Conservation (phyloP, 805 yeast species). For the Maudiozyma serrabonitensis region DNA sequence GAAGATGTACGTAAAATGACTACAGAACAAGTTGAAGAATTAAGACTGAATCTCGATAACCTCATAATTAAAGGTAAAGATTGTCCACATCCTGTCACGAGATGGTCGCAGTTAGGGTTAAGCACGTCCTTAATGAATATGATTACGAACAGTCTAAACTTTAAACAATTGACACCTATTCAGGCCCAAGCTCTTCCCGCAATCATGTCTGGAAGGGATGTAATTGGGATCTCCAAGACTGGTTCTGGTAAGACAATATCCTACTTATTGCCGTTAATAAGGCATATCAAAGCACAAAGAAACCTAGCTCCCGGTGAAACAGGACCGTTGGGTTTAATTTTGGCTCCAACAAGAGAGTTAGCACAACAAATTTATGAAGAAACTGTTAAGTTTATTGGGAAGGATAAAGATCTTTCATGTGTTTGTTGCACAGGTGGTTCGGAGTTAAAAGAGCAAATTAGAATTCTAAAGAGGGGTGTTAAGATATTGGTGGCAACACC, state of each 20-base stretch:
- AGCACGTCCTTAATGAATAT: constrained; percentile 48
- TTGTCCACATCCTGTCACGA: constrained; percentile 55
- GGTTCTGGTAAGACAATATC: constrained; percentile 95
- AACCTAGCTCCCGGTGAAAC: constrained; percentile 39
- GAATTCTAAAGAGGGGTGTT: constrained; percentile 65
- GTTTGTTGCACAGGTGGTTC: constrained; percentile 91
- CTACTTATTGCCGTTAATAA: constrained; percentile 70
- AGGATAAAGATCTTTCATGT: constrained; percentile 35
- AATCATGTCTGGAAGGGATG: constrained; percentile 80
- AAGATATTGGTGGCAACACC: constrained; percentile 90
- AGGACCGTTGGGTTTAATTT: constrained; percentile 70
- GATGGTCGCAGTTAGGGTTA: constrained; percentile 78
- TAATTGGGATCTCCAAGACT: constrained; percentile 90
- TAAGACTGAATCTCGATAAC: constrained; percentile 50
- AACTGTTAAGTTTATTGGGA: constrained; percentile 41
- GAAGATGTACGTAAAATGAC: constrained; percentile 40
- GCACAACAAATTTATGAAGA: constrained; percentile 77
- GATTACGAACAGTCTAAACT: constrained; percentile 42
- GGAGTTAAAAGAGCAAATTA: constrained; percentile 70
- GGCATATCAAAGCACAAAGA: constrained; percentile 73
- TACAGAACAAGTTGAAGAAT: constrained; percentile 44
- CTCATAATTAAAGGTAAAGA: constrained; percentile 52
- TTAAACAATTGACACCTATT: constrained; percentile 67
- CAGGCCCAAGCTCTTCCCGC: constrained; percentile 89
- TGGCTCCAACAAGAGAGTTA: constrained; percentile 89